phyloP scores from a whole-genome alignment of 2,329 filamentous ascomycete species.

The Arthrobotrys megalospora region DNA sequence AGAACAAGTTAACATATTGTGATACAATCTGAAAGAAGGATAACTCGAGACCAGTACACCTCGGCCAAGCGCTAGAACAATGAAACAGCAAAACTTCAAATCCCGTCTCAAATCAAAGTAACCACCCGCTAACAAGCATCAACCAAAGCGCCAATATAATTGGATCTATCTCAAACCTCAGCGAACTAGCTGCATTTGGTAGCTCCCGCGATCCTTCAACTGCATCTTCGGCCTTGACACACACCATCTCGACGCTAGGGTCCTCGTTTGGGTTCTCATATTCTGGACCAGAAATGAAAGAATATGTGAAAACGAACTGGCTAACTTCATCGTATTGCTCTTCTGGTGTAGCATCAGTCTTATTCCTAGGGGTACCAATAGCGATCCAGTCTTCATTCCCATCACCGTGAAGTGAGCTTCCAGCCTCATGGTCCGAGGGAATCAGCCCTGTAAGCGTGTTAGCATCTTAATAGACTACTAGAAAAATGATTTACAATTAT shows the following conservation, averaged over 20 bases:
- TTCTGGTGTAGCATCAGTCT: constrained; percentile 24
- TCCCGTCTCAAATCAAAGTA: background rate
- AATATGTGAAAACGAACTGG: constrained; percentile 40
- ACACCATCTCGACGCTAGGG: constrained; percentile 30
- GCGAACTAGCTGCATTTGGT: background rate
- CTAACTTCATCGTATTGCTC: constrained; percentile 48
- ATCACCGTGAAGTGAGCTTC: constrained; percentile 25
- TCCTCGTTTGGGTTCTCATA: constrained; percentile 8
- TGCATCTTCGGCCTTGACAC: constrained; percentile 29
- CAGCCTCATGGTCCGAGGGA: constrained; percentile 22
- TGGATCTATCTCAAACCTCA: background rate
- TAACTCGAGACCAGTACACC: too few species aligned
- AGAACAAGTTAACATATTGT: too few species aligned
- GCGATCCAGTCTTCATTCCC: constrained; percentile 22
- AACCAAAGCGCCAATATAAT: constrained; percentile 4
- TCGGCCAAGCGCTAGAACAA: too few species aligned
- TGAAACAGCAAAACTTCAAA: background rate
- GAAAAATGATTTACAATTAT: background rate
- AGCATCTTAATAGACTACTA: background rate
- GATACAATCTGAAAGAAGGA: too few species aligned
- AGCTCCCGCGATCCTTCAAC: constrained; percentile 33
- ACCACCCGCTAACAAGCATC: constrained; percentile 11
- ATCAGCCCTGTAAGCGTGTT: constrained; percentile 17
- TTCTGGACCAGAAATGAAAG: constrained; percentile 29
- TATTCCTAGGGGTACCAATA: constrained; percentile 24